phyloP scores from a whole-genome alignment of 176 grass and related monocot genomes.

The Oryza officinalis region DNA sequence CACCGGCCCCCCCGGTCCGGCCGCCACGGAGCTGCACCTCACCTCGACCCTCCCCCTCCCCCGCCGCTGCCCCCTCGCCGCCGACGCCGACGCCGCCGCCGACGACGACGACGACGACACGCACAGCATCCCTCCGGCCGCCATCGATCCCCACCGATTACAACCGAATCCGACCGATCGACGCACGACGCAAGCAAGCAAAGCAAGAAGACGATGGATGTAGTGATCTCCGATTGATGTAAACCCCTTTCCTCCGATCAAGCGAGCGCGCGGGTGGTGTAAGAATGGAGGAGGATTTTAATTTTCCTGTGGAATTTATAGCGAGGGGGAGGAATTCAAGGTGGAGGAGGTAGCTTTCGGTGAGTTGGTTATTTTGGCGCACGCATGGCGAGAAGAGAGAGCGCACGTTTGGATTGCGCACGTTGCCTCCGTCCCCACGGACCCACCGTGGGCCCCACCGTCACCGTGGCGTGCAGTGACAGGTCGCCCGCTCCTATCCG shows the following conservation, averaged over 20 bases:
- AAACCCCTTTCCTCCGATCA: background rate
- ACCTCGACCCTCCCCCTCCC: background rate
- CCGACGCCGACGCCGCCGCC: background rate
- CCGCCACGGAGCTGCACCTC: slow-evolving; percentile 20
- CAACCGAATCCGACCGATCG: background rate
- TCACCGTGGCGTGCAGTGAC: no score
- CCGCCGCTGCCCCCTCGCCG: background rate
- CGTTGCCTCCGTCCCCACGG: background rate
- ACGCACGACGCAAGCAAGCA: no score
- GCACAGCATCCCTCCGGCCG: background rate
- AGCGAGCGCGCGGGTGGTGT: background rate
- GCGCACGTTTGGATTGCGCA: slow-evolving; percentile 16
- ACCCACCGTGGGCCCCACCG: no score
- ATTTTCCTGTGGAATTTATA: background rate
- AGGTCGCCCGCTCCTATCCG: no score
- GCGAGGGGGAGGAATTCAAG: background rate
- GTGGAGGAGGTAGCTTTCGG: background rate
- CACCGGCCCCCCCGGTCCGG: background rate
- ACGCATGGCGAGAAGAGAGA: background rate
- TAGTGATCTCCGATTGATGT: no score
- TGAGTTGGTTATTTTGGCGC: background rate
- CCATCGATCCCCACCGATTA: background rate
- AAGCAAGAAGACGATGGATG: no score
- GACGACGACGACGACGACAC: background rate
- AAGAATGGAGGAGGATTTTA: no score